Conservation (phyloP, 495 filamentous ascomycete genomes). For the Penicillium lagena region DNA sequence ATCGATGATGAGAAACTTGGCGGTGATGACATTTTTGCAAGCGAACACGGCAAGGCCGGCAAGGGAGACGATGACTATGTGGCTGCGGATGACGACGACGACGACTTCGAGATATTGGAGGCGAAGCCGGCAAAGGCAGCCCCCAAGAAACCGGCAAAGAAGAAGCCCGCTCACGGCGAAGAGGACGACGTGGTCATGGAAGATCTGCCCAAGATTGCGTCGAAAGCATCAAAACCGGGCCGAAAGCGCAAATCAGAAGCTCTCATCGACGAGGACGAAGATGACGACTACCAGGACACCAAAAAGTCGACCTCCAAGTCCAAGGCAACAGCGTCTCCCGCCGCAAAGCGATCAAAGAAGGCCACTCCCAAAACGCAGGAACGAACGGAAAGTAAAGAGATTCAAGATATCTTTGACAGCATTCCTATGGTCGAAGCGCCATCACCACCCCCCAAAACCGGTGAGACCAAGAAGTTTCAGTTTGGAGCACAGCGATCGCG, state of each 20-base stretch:
- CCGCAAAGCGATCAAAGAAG: constrained; percentile 51
- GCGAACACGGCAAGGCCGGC: constrained; percentile 51
- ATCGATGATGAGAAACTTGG: constrained; percentile 58
- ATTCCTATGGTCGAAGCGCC: constrained; percentile 78
- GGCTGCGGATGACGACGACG: constrained; percentile 52
- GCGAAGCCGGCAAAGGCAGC: constrained; percentile 29
- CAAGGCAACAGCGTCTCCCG: constrained; percentile 29
- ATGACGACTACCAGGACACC: constrained; percentile 18
- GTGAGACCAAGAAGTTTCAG: constrained; percentile 65
- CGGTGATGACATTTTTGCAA: constrained; percentile 67
- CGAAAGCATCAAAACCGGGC: constrained; percentile 28
- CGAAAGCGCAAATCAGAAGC: constrained; percentile 56
- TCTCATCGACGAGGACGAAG: constrained; percentile 34
- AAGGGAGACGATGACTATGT: constrained; percentile 68
- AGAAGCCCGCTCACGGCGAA: constrained; percentile 35
- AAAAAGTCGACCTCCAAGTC: constrained; percentile 30
- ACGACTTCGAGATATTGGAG: constrained; percentile 32
- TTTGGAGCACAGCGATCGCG: constrained; percentile 48
- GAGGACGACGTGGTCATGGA: constrained; percentile 46
- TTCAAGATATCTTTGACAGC: constrained; percentile 80
- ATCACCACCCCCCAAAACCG: constrained; percentile 63
- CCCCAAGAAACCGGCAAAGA: constrained; percentile 31
- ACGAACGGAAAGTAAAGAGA: constrained; percentile 51
- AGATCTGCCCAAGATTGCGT: constrained; percentile 29
- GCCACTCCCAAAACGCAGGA: constrained; percentile 59